Percentiles rank a stretch among this genome's conserved stretches.
These are phyloP conservation scores for Xerocomus minutiporus DNA, from an alignment of 1,284 basidiomycete species.

Conservation along the genomic window DNA sequence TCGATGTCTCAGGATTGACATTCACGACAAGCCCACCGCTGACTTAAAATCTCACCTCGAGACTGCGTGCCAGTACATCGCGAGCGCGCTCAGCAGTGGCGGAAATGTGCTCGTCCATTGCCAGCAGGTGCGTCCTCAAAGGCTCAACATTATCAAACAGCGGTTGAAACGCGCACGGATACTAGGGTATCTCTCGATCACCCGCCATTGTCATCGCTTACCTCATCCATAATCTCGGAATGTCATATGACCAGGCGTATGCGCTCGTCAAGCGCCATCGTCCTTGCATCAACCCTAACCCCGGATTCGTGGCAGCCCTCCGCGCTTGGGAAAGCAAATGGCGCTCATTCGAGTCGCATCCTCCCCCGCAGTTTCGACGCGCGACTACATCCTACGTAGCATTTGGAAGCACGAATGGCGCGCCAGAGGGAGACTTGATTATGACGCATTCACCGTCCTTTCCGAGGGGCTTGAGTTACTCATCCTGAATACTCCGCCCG, in stretches of 20 bases:
- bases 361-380: conserved; percentile 26
- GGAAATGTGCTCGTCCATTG: conserved; percentile 62
- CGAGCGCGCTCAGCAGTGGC: conserved; percentile 44
- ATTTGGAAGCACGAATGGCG: not conserved
- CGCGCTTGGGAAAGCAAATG: conserved; percentile 48
- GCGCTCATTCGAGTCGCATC: conserved; percentile 15
- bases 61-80: conserved; percentile 52
- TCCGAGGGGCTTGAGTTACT: conserved; percentile 24
- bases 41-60: conserved; percentile 55
- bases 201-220: conserved; percentile 65
- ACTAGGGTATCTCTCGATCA: conserved; percentile 62
- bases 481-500: conserved; percentile 8
- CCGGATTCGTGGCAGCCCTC: conserved; percentile 52
- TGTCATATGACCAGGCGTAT: conserved; percentile 62
- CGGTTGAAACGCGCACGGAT: not conserved
- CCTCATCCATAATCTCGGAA: conserved; percentile 59
- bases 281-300: conserved; percentile 67
- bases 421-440: conserved; percentile 3
- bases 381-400: conserved; percentile 28
- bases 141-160: not conserved
- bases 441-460: conserved; percentile 10
- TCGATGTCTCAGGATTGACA: conserved; percentile 59
- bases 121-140: conserved; percentile 49
- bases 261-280: conserved; percentile 55
- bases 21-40: conserved; percentile 52